Conservation (phyloP, 345 rosid genomes). For the Excoecaria agallocha region DNA sequence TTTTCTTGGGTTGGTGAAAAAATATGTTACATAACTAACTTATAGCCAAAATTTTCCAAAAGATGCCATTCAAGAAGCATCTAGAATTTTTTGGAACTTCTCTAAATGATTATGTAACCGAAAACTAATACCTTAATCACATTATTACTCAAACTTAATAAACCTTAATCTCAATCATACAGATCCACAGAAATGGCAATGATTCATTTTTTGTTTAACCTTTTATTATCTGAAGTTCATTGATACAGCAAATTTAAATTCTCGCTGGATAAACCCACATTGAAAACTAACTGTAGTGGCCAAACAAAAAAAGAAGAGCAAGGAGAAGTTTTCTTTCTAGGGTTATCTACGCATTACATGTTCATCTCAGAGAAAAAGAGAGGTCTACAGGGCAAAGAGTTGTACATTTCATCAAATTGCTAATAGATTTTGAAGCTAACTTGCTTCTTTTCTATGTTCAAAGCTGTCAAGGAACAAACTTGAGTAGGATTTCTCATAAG, state of each 20-base stretch:
- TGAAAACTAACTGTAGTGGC: neutral
- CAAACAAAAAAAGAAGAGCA: constrained; percentile 7
- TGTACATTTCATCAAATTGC: constrained; percentile 9
- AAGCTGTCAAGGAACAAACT: neutral
- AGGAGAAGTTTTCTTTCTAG: neutral
- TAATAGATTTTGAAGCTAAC: neutral
- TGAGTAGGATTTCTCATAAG: neutral
- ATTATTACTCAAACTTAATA: no score
- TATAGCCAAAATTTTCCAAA: constrained; percentile 19
- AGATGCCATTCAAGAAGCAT: constrained; percentile 9
- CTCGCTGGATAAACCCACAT: no score
- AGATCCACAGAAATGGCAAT: neutral
- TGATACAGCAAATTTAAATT: no score
- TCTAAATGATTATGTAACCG: neutral
- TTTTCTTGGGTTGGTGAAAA: constrained; percentile 27
- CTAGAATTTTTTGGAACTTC: constrained; percentile 13
- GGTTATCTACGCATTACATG: no score
- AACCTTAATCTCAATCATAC: neutral
- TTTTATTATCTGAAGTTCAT: no score
- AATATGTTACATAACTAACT: constrained; percentile 19
- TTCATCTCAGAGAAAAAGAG: no score
- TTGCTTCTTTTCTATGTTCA: neutral
- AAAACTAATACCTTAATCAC: no score
- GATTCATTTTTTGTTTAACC: neutral
- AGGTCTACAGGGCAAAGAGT: neutral